These are phyloP conservation scores for Candida jianshihensis DNA, from an alignment of 805 yeast species.

Conservation along the genomic window DNA sequence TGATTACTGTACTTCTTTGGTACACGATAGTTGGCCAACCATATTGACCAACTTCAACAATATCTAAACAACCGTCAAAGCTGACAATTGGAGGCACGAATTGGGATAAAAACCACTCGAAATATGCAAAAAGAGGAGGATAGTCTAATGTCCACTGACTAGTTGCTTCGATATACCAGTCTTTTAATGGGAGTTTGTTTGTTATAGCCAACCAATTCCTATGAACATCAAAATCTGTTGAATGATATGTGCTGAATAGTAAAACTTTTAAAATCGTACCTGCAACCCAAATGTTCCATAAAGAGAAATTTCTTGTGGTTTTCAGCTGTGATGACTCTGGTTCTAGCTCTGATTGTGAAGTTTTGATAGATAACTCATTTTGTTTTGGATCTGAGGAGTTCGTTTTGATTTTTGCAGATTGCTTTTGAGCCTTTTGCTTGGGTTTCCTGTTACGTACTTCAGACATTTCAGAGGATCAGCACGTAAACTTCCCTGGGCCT, in stretches of 20 bases:
- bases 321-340: not conserved
- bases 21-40: slow-evolving; percentile 76
- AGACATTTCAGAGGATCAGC: slow-evolving; percentile 8
- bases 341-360: not conserved
- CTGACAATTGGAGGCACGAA: slow-evolving; percentile 59
- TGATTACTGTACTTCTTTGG: slow-evolving; percentile 76
- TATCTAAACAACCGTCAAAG: slow-evolving; percentile 71
- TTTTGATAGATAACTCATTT: not conserved
- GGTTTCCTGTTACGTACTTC: slow-evolving; percentile 10
- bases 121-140: slow-evolving; percentile 96
- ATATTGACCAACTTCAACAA: slow-evolving; percentile 58
- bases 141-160: slow-evolving; percentile 93
- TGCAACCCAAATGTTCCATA: slow-evolving; percentile 64
- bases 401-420: slow-evolving; percentile 1
- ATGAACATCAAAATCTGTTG: slow-evolving; percentile 97
- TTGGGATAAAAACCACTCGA: slow-evolving; percentile 74
- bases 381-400: not conserved
- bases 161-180: slow-evolving; percentile 80
- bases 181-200: slow-evolving; percentile 54
- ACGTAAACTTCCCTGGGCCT: no score
- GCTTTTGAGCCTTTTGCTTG: slow-evolving; percentile 3
- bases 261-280: slow-evolving; percentile 51
- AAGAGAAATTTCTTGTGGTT: slow-evolving; percentile 33
- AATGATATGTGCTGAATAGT: slow-evolving; percentile 74
- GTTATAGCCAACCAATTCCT: slow-evolving; percentile 96